Evolutionary conservation across 345 rosid species (phyloP), one percentile per base, ranked within the genome.

Genomic region (Tarenaya hassleriana): DNA sequence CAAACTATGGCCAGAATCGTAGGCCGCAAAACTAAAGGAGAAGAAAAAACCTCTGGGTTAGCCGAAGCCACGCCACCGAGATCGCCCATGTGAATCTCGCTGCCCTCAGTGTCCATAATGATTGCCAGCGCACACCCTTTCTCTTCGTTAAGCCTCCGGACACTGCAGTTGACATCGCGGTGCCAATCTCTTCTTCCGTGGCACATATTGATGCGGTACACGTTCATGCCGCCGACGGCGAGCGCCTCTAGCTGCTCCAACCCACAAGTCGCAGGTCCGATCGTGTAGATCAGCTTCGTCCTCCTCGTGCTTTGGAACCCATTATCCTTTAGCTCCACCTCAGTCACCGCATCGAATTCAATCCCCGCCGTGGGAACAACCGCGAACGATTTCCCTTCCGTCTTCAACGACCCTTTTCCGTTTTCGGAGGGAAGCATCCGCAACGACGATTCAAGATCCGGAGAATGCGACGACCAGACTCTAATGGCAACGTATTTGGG

Each of bases 81-180:
- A 61, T 94, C 97, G n/a, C 88, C 95, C 99, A 94, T 94, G 64
- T 86, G 99, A 71, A 94, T 94, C 81, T 94, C 99, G 47, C 99
- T 94, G 10, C 99, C 99, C 79, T 94, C 97, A 16, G 99, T 94
- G 41, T 94, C 99, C 99, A 94, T 94, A 97, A 94, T 94, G 47
- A 94, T 79, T 1, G 99, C 99, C 32, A 94, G 97, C 0, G 99
- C 97, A 49, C 63, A 88, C 0, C 99, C 99, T 69, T 88, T 94
- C 75, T 94, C 97, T 53, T 86, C 95, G 55, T 94, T 94, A 63
- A 94, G 75, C 60, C 71, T 76, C 64, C 97, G 60, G 4, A 94
- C 95, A 7, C 94, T 77, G 16, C 83, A 80, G 38, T 88, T 86
- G 29, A 94, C 95, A 7, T 35, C 21, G 1, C 84, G 75, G 55